Conservation (phyloP, 345 rosid genomes). For the Pseudoturritis turrita region DNA sequence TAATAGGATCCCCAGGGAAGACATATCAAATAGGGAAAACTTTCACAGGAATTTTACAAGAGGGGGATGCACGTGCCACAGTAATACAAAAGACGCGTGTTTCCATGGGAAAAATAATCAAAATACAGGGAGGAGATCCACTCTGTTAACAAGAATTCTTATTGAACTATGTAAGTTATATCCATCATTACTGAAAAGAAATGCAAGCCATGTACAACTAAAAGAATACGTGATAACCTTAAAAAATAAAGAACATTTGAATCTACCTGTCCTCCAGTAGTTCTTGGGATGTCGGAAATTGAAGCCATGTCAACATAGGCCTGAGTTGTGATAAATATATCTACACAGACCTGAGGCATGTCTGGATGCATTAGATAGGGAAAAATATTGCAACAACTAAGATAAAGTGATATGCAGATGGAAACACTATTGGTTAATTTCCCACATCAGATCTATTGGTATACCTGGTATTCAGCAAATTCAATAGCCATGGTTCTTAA, state of each 20-base stretch:
- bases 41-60: neutral
- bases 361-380: conserved; percentile 9
- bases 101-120: neutral
- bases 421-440: neutral
- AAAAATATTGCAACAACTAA: neutral
- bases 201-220: neutral
- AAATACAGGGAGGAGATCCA: neutral
- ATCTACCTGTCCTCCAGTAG: conserved; percentile 96
- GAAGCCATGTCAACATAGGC: conserved; percentile 89
- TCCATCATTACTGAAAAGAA: neutral
- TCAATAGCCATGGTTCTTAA: conserved; percentile 95
- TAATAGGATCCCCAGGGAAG: neutral
- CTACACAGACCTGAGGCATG: conserved; percentile 84
- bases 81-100: neutral
- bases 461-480: conserved; percentile 97
- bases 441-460: conserved; percentile 8
- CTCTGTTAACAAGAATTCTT: neutral
- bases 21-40: neutral
- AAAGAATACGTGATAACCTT: neutral
- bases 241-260: neutral
- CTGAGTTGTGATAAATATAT: conserved; percentile 84
- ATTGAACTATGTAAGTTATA: neutral
- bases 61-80: neutral
- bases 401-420: neutral
- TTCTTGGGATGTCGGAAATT: conserved; percentile 79